Evolutionary conservation across 2,329 filamentous ascomycete genomes (phyloP), one percentile per base, ranked within the genome.

Genomic region (Fusarium multiceps): DNA sequence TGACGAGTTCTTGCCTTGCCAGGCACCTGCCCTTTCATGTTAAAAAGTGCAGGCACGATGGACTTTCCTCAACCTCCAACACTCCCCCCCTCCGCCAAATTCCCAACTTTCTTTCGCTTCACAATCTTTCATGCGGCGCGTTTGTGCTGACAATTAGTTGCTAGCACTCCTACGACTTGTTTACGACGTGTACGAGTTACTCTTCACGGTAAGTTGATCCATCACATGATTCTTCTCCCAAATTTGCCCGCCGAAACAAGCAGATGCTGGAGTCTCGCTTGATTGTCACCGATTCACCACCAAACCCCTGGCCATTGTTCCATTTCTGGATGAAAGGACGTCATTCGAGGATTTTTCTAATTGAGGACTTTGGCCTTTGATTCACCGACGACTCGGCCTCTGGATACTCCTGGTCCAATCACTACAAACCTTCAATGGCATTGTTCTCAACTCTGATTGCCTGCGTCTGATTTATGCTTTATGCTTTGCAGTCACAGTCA

Each of bases 111-210:
- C 21, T 25, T 11, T 41, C 21, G 20, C 25, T 50, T 41, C 37
- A 47, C 50, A 47, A 46, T 16, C 13, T 57, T 59, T 41, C 30
- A 23, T 28, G n/a, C 12, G 40, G 32, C 41, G 58, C 27, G 16
- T 46, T 45, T 49, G 65, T 60, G 62, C 72, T 75, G 50, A 75
- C 37, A 20, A 40, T 12, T 60, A 23, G n/a, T 42, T 25, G 45
- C 34, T 54, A 75, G 73, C 70, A 71, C 64, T 74, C 66, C 68
- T 66, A 73, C 73, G 73, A 73, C 58, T 67, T 72, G 64, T 71
- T 75, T 57, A 75, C 73, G 73, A 75, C 68, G 64, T 75, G 73
- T 68, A 75, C 73, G 72, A 73, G 66, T 64, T 72, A 74, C 59
- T 62, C 74, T 68, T 63, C 71, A 74, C 72, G 73, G 73, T 75